Base-by-base conservation (phyloP, 306 rosid species). In the Sicyos edulis region DNA sequence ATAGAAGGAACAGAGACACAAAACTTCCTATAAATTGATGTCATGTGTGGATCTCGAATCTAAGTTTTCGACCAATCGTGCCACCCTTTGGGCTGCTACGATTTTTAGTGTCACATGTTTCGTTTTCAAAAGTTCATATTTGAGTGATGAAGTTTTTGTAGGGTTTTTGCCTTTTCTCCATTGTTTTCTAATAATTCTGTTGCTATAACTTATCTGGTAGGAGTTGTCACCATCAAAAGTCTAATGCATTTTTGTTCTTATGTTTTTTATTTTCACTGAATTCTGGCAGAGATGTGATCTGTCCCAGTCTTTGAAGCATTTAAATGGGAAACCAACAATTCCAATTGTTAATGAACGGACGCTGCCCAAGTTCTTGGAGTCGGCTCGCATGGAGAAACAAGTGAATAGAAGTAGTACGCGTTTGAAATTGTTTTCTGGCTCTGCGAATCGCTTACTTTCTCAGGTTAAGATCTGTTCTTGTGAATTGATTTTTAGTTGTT, bases 371-470 rank as follows among this genome's bases (percentile, higher is more conserved):
- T 87, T 90, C 83, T 81, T 90, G 84, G 97, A 93, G 71, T 78
- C 93, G 4, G 86, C 91, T 19, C 86, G 80, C 24, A 69, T 70
- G 83, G 91, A 78, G 76, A 85, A 78, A 58, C 17, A 67, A 5
- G 83, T 74, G 42, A 77, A 64, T 78, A 79, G 86, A 66, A 83
- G 71, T 59, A 74, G 82, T 72, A 65, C 76, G 75, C 81, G 82
- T 83, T 81, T 91, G 78, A 93, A 88, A 45, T 71, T 93, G 65
- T 93, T 93, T 75, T 93, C 99, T 57, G 99, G 99, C 63, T 76
- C 96, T 8, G 96, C 96, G 47, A 90, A 92, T 75, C 88, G 96
- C 78, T 78, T 84, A 51, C 98, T 92, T 49, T 85, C 96, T 2
- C 89, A 91, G 95, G 99, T 91, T 74, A 69, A 14, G 14, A 20